Conservation (phyloP, 345 rosid genomes). For the Eucalyptus camaldulensis region DNA sequence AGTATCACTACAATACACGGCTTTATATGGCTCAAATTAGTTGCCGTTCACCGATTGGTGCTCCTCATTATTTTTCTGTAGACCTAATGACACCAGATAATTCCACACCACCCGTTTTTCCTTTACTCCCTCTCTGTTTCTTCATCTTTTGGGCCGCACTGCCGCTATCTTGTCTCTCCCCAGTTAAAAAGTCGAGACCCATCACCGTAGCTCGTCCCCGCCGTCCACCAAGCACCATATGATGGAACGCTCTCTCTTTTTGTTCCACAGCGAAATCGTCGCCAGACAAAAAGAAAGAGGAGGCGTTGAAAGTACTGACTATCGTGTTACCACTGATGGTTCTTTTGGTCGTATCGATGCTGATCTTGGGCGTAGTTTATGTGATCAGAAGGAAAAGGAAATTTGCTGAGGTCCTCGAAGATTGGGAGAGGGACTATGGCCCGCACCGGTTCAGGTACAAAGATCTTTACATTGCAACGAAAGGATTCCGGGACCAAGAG, state of each 20-base stretch:
- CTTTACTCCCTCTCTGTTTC: no score
- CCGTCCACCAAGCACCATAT: background rate
- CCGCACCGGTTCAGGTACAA: constrained; percentile 57
- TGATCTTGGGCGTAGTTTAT: background rate
- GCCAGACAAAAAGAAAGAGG: background rate
- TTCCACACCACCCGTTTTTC: no score
- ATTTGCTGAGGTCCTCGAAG: background rate
- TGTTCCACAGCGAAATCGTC: background rate
- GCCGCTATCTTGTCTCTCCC: background rate
- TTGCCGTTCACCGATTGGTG: no score
- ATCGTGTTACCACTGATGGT: constrained; percentile 21
- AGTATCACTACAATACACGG: no score
- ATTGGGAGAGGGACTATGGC: constrained; percentile 3
- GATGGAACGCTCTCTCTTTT: background rate
- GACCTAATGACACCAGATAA: no score
- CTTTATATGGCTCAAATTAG: no score
- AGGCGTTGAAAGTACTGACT: constrained; percentile 14
- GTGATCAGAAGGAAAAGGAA: background rate
- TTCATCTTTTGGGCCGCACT: no score
- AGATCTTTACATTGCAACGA: constrained; percentile 57
- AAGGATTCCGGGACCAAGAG: constrained; percentile 54
- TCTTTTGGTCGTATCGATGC: background rate
- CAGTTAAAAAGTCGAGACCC: background rate
- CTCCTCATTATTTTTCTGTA: no score
- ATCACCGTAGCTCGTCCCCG: background rate